phyloP scores from a whole-genome alignment of 2,329 filamentous ascomycete species.

The Xylariaceae sp. region DNA sequence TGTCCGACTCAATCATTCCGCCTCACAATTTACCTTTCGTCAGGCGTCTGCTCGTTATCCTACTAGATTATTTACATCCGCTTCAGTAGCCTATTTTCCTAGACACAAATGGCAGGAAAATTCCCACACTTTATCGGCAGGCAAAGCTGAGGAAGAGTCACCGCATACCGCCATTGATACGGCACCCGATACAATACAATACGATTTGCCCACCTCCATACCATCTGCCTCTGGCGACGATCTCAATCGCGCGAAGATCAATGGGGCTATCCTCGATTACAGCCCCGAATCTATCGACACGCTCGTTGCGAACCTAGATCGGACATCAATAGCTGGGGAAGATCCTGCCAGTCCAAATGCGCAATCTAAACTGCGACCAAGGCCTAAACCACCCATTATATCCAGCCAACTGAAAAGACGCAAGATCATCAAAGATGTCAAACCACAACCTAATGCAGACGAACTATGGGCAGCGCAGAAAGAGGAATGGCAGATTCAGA shows the following conservation, averaged over 20 bases:
- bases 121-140: background rate
- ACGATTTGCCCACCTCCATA: slow-evolving; percentile 5
- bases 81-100: slow-evolving; percentile 28
- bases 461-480: slow-evolving; percentile 34
- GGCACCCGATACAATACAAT: background rate
- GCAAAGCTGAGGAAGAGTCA: background rate
- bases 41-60: slow-evolving; percentile 20
- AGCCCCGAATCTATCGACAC: slow-evolving; percentile 46
- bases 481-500: slow-evolving; percentile 77
- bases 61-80: slow-evolving; percentile 33
- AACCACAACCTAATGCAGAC: slow-evolving; percentile 4
- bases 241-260: slow-evolving; percentile 31
- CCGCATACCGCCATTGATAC: background rate
- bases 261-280: slow-evolving; percentile 43
- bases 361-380: background rate
- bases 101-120: slow-evolving; percentile 8
- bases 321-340: background rate
- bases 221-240: slow-evolving; percentile 26
- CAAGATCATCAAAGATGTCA: slow-evolving; percentile 35
- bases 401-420: slow-evolving; percentile 34
- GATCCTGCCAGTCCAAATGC: background rate
- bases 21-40: slow-evolving; percentile 19
- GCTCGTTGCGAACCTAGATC: slow-evolving; percentile 13
- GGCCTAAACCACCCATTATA: slow-evolving; percentile 17
- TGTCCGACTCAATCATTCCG: slow-evolving; percentile 21